phyloP scores from a whole-genome alignment of 2,329 filamentous ascomycete genomes.

The Incumbomyces lentus region DNA sequence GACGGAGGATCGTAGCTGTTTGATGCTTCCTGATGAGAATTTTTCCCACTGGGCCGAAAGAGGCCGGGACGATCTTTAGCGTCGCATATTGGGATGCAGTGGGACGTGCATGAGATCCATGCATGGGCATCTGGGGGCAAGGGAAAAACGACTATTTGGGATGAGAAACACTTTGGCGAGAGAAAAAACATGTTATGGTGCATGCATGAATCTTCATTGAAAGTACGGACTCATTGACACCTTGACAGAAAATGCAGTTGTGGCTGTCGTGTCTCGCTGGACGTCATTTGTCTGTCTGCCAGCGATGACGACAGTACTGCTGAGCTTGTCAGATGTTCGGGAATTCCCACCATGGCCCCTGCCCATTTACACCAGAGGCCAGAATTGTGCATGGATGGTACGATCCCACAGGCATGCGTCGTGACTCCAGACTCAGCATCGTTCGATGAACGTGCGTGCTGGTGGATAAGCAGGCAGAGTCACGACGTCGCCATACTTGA shows the following conservation, averaged over 20 bases:
- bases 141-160: too few species aligned
- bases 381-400: not conserved
- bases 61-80: too few species aligned
- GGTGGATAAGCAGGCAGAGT: not conserved
- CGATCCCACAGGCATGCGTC: not conserved
- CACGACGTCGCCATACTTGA: not conserved
- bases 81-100: too few species aligned
- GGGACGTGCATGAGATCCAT: too few species aligned
- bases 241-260: slow-evolving; percentile 3
- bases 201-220: slow-evolving; percentile 5
- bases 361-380: too few species aligned
- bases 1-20: too few species aligned
- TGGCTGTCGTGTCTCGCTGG: not conserved
- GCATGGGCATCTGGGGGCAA: too few species aligned
- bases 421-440: not conserved
- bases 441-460: not conserved
- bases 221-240: slow-evolving; percentile 6
- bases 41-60: too few species aligned
- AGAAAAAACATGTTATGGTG: not conserved
- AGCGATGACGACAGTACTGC: not conserved
- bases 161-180: too few species aligned
- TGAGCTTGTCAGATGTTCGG: slow-evolving; percentile 2
- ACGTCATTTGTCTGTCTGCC: not conserved
- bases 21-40: too few species aligned
- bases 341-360: not conserved